Evolutionary conservation across 176 grass and related monocot species (phyloP).

Genomic region (Avena atlantica): DNA sequence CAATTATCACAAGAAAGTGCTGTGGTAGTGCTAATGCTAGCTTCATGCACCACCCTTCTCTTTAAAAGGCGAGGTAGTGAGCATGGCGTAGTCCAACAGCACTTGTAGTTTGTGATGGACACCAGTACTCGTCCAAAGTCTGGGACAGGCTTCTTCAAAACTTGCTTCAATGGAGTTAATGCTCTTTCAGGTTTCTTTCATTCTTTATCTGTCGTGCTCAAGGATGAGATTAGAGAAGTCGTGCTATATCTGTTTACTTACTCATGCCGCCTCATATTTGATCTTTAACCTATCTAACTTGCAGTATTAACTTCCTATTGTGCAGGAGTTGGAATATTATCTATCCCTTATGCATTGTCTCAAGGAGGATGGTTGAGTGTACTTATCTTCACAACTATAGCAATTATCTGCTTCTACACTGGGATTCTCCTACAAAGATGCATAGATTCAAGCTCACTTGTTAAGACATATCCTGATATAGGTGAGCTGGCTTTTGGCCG

Average conservation of each 20-base stretch:
- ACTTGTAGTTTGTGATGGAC: conserved; percentile 53
- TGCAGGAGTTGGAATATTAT: conserved; percentile 78
- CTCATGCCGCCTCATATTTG: conserved; percentile 5
- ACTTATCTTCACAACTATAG: conserved; percentile 60
- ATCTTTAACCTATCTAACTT: conserved; percentile 20
- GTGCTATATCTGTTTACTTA: conserved; percentile 29
- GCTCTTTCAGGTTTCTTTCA: conserved; percentile 74
- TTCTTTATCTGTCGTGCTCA: conserved; percentile 10
- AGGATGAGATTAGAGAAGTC: conserved; percentile 30
- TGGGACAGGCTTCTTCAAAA: conserved; percentile 76
- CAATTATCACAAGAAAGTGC: conserved; percentile 38
- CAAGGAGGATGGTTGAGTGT: conserved; percentile 89
- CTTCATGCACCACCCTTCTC: conserved; percentile 44
- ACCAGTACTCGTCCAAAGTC: conserved; percentile 52
- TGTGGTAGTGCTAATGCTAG: conserved; percentile 33
- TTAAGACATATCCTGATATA: conserved; percentile 89
- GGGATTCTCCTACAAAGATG: conserved; percentile 81
- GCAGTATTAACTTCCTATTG: conserved; percentile 9
- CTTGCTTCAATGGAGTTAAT: conserved; percentile 96
- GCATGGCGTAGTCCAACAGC: conserved; percentile 39
- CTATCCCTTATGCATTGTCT: conserved; percentile 82
- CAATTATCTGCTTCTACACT: conserved; percentile 78
- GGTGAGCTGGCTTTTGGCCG: conserved; percentile 74
- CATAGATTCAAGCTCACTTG: conserved; percentile 70
- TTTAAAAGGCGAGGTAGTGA: conserved; percentile 50